phyloP scores from a whole-genome alignment of 805 yeast genomes.

The Yarrowia osloensis region DNA sequence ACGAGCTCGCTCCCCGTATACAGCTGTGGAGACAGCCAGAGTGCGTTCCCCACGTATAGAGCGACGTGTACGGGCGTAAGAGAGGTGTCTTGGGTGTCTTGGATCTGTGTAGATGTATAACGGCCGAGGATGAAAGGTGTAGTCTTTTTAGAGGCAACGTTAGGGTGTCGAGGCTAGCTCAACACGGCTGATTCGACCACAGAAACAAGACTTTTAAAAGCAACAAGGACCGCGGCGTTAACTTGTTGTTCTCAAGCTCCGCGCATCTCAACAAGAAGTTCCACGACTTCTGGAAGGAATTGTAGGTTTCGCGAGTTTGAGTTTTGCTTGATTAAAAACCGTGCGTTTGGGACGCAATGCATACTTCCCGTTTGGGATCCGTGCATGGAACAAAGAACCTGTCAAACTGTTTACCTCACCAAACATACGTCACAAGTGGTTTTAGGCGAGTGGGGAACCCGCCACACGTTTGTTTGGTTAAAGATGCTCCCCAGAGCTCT shows the following conservation, averaged over 20 bases:
- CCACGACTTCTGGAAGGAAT: slow-evolving; percentile 22
- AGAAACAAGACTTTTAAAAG: too few relatives aligned
- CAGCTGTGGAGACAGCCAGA: background rate
- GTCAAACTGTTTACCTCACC: slow-evolving; percentile 1
- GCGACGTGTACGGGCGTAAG: background rate
- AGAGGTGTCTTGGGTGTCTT: background rate
- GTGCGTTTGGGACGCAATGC: background rate
- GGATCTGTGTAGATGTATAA: background rate
- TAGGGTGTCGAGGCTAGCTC: too few relatives aligned
- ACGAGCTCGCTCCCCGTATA: background rate
- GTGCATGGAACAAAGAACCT: slow-evolving; percentile 7
- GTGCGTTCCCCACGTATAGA: slow-evolving; percentile 1
- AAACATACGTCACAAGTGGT: background rate
- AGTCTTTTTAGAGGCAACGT: too few relatives aligned
- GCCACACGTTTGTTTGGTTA: background rate
- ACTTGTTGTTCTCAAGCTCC: background rate
- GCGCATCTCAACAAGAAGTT: background rate
- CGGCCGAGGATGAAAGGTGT: background rate
- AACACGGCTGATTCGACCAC: too few relatives aligned
- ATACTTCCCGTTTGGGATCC: slow-evolving; percentile 15
- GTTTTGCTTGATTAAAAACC: background rate
- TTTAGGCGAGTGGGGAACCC: slow-evolving; percentile 16
- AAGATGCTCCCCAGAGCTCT: background rate
- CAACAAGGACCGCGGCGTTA: too few relatives aligned
- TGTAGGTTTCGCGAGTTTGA: background rate